Evolutionary conservation across 257 asterid species (phyloP).

Genomic region (Solanum sitiens): DNA sequence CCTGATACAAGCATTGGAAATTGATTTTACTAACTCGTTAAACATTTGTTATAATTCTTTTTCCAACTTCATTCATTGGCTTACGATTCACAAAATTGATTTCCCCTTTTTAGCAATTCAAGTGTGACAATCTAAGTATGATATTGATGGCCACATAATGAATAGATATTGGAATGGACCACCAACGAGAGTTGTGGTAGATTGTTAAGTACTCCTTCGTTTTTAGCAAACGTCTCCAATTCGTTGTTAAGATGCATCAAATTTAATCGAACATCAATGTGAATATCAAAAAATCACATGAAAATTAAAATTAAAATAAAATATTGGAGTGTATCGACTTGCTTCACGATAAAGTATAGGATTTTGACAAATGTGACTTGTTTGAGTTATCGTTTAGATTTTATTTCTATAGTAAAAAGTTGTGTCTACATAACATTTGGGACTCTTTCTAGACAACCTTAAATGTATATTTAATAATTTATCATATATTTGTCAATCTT

Average conservation of each 20-base stretch:
- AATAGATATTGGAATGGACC: not conserved
- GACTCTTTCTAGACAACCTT: not conserved
- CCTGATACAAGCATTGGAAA: not conserved
- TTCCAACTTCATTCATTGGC: not conserved
- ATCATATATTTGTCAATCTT: not conserved
- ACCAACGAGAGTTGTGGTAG: not conserved
- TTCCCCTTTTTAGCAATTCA: not conserved
- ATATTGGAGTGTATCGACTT: not conserved
- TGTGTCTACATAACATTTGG: not conserved
- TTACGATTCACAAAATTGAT: not conserved
- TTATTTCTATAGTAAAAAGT: not conserved
- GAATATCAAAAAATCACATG: fast-evolving
- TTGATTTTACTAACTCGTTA: no score
- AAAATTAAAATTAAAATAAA: no score
- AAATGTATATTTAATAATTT: not conserved
- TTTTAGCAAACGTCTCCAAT: no score
- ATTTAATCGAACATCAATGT: no score
- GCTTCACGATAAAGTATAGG: not conserved
- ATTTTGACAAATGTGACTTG: not conserved
- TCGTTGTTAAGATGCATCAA: fast-evolving
- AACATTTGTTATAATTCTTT: no score
- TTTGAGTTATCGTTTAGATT: not conserved
- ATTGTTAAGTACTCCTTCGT: no score
- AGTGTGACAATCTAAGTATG: not conserved
- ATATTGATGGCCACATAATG: not conserved